Base-by-base conservation (phyloP, 805 yeast species). In the Cyberlindnera mrakii region DNA sequence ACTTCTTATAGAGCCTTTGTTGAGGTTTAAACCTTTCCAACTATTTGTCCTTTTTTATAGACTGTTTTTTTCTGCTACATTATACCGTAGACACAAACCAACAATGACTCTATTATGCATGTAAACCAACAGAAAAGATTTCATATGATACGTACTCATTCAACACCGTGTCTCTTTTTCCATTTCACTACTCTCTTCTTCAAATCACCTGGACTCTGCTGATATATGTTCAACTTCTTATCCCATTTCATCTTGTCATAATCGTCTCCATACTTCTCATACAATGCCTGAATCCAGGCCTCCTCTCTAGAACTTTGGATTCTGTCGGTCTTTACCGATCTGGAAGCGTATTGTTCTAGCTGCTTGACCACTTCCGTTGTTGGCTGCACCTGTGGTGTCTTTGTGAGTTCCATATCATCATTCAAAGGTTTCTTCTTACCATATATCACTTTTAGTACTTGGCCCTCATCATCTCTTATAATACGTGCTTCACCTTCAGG, bases 241-340 rank as follows among this genome's bases (percentile, higher is more conserved):
- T 93, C 99, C 85, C 95, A 85, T 61, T 79, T 83, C 99, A 93
- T 93, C 54, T 81, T 85, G 37, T 75, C 82, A 60, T 80, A 89
- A 61, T 93, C 83, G 51, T 88, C 95, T 15, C 96, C 96, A 58
- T 93, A 80, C 60, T 87, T 88, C 17, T 76, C 77, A 46, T 80
- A 72, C 33, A 93, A 68, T 19, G 63, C 64, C 37, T 61, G 64
- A 34, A 86, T 62, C 95, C 96, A 88, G 30, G 74, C 83, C 36
- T 63, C 65, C 62, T 93, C 98, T 53, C 96, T 69, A 34, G 74
- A 82, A 47, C 87, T 77, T 52, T 78, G 85, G 17, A 62, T 63
- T 55, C 84, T 74, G 43, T 72, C 82, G 31, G 64, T 72, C 9
- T 68, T 35, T 6, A 36, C 62, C 50, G 50, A 58, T 44, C 56